Evolutionary conservation across 1,284 basidiomycete genomes (phyloP).

Genomic region (Schizophyllum commune): DNA sequence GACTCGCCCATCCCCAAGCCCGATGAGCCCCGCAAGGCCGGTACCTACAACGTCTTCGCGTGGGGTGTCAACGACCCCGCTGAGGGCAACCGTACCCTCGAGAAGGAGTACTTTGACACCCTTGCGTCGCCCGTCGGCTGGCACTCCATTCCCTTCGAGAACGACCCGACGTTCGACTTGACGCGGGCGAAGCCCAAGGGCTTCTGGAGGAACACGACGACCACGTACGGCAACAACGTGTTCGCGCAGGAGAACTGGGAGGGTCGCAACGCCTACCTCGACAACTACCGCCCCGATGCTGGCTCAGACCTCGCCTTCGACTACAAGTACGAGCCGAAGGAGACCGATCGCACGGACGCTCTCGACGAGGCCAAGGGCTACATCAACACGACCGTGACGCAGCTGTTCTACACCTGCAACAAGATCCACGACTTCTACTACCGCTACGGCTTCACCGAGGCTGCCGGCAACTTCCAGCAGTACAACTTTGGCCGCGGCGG

Average conservation of each 20-base stretch:
- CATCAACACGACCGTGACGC: slow-evolving; percentile 80
- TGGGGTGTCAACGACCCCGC: slow-evolving; percentile 74
- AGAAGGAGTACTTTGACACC: slow-evolving; percentile 59
- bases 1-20: slow-evolving; percentile 46
- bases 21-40: slow-evolving; percentile 24
- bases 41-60: slow-evolving; percentile 60
- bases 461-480: slow-evolving; percentile 94
- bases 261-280: slow-evolving; percentile 66
- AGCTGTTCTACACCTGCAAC: slow-evolving; percentile 93
- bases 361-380: slow-evolving; percentile 68
- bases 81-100: slow-evolving; percentile 47
- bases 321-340: slow-evolving; percentile 59
- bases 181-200: slow-evolving; percentile 22
- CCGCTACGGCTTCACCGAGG: slow-evolving; percentile 86
- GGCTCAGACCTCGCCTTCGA: slow-evolving; percentile 54
- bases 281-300: slow-evolving; percentile 75
- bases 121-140: slow-evolving; percentile 84
- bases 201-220: slow-evolving; percentile 61
- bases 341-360: slow-evolving; percentile 40
- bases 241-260: slow-evolving; percentile 90
- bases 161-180: slow-evolving; percentile 41
- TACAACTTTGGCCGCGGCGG: slow-evolving; percentile 92
- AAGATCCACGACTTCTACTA: slow-evolving; percentile 73
- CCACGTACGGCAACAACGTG: slow-evolving; percentile 89
- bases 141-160: slow-evolving; percentile 63